These are phyloP conservation scores for Penicillium sp. DNA, from an alignment of 2,329 filamentous ascomycete species.

Conservation along the genomic window DNA sequence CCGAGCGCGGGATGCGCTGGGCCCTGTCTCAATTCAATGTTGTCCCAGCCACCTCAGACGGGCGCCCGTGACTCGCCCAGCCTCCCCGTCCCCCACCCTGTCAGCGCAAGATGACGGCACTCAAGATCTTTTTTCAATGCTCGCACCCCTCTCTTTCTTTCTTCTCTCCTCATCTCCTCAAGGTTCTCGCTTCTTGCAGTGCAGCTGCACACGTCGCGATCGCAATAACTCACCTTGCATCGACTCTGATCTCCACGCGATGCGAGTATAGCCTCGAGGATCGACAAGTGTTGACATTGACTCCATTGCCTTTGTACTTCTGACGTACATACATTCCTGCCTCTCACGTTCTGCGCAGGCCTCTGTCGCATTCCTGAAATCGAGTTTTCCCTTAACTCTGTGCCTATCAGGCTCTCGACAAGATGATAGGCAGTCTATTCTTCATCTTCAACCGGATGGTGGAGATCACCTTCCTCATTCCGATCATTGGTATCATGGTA, in stretches of 20 bases:
- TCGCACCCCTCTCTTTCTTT: slow-evolving; percentile 1
- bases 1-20: neutral
- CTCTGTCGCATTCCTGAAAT: slow-evolving; percentile 22
- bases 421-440: slow-evolving; percentile 57
- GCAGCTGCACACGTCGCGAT: slow-evolving; percentile 18
- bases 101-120: slow-evolving; percentile 21
- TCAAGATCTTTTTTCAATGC: slow-evolving; percentile 7
- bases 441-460: slow-evolving; percentile 64
- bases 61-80: slow-evolving; percentile 33
- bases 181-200: slow-evolving; percentile 1
- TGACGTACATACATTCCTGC: slow-evolving; percentile 6
- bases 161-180: slow-evolving; percentile 14
- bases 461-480: slow-evolving; percentile 64
- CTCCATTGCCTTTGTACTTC: slow-evolving; percentile 1
- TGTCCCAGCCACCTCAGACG: slow-evolving; percentile 36
- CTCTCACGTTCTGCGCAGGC: neutral
- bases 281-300: neutral
- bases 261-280: slow-evolving; percentile 12
- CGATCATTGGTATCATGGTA: slow-evolving; percentile 64
- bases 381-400: slow-evolving; percentile 7
- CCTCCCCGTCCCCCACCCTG: slow-evolving; percentile 26
- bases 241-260: slow-evolving; percentile 14
- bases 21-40: slow-evolving; percentile 2
- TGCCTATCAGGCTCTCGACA: slow-evolving; percentile 21
- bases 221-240: slow-evolving; percentile 15